These are phyloP conservation scores for Mrakia frigida DNA, from an alignment of 768 basidiomycete species.

Conservation along the genomic window DNA sequence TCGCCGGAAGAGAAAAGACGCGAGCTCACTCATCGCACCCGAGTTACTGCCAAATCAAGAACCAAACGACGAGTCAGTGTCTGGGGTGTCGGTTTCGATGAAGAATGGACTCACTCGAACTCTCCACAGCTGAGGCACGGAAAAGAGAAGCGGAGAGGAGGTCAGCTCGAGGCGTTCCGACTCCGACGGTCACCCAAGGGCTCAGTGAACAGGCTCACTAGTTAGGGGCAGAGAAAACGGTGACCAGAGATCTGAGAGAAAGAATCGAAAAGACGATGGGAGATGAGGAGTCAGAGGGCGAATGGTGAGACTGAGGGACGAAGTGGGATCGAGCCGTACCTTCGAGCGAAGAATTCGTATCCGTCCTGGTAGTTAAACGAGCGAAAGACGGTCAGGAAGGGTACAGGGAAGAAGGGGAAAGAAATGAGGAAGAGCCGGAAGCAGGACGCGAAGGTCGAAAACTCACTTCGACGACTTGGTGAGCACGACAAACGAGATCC, in stretches of 20 bases:
- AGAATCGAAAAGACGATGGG: too few relatives aligned
- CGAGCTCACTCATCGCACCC: background rate
- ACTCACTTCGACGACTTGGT: constrained; percentile 71
- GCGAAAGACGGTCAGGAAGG: too few relatives aligned
- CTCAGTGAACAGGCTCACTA: background rate
- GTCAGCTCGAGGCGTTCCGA: too few relatives aligned
- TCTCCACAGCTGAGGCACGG: background rate
- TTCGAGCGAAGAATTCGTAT: background rate
- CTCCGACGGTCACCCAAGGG: too few relatives aligned
- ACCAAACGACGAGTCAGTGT: constrained; percentile 50
- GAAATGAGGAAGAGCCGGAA: background rate
- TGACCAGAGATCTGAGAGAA: background rate
- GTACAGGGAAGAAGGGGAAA: background rate
- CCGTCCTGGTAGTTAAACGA: too few relatives aligned
- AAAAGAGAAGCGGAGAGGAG: too few relatives aligned
- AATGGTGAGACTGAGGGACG: too few relatives aligned
- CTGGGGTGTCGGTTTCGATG: constrained; percentile 39
- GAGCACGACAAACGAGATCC: constrained; percentile 12
- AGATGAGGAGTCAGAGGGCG: too few relatives aligned
- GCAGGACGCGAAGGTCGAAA: background rate
- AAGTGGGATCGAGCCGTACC: too few relatives aligned
- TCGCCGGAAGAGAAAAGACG: too few relatives aligned
- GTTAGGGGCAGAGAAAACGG: background rate
- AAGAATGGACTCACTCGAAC: background rate
- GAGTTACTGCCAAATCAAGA: constrained; percentile 55